phyloP scores from a whole-genome alignment of 2,329 filamentous ascomycete genomes.

The Sporothrix inflata region DNA sequence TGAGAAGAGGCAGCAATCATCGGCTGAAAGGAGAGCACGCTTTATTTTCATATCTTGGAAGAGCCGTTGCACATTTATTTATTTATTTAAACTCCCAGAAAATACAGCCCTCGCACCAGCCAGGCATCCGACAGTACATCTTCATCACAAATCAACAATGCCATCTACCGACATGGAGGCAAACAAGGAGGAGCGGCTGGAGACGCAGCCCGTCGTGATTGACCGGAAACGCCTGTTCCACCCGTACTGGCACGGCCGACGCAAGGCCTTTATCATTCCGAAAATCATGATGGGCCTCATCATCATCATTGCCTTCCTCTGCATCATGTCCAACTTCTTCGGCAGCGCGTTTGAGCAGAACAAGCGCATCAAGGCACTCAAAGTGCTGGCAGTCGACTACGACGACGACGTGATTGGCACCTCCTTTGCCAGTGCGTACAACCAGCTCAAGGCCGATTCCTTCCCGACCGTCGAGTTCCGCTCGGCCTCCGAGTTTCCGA shows the following conservation, averaged over 20 bases:
- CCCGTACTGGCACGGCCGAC: conserved; percentile 22
- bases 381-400: conserved; percentile 35
- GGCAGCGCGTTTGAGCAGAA: conserved; percentile 10
- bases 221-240: neutral
- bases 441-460: conserved; percentile 37
- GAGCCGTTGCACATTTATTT: neutral
- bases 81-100: neutral
- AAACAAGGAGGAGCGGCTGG: neutral
- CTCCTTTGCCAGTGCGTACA: conserved; percentile 41
- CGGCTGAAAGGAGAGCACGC: no score
- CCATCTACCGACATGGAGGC: neutral
- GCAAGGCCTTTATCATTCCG: conserved; percentile 21
- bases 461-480: conserved; percentile 43
- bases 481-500: conserved; percentile 37
- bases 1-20: no score
- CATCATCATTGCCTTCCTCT: conserved; percentile 19
- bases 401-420: conserved; percentile 42
- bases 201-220: neutral
- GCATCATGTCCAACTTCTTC: conserved; percentile 23
- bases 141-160: neutral
- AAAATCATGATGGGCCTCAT: conserved; percentile 22
- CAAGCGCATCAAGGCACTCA: conserved; percentile 15
- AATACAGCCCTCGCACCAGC: no score
- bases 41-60: no score
- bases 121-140: no score